A percentile compares a stretch with the other conserved stretches of the same genome.
Evolutionary conservation across 1,284 basidiomycete genomes (phyloP).

Genomic region (Pholiota adiposa): DNA sequence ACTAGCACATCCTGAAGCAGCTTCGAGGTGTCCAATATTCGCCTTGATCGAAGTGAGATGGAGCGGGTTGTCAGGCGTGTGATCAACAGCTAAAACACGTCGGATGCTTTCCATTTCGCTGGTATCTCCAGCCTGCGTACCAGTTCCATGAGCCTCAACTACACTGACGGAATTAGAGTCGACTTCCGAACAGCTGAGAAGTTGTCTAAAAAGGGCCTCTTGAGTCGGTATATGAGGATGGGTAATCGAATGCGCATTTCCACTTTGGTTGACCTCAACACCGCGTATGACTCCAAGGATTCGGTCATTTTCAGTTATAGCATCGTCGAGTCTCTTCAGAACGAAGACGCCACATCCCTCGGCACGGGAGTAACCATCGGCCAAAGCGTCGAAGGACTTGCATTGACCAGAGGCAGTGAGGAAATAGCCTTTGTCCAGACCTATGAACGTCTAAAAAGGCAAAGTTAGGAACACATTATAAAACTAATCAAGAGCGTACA

Average conservation of each 20-base stretch:
- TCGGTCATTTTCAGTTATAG: slow-evolving; percentile 63
- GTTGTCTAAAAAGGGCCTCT: slow-evolving; percentile 49
- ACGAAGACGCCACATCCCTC: slow-evolving; percentile 77
- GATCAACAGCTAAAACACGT: slow-evolving; percentile 49
- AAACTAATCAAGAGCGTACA: slow-evolving; percentile 42
- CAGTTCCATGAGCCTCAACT: slow-evolving; percentile 76
- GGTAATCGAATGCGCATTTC: slow-evolving; percentile 66
- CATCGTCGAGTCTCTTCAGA: slow-evolving; percentile 70
- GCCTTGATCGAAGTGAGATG: slow-evolving; percentile 72
- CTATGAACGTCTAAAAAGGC: slow-evolving; percentile 62
- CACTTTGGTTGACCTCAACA: slow-evolving; percentile 72
- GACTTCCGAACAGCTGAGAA: slow-evolving; percentile 52
- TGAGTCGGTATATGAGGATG: slow-evolving; percentile 71
- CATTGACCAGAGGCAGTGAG: slow-evolving; percentile 70
- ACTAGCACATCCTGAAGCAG: slow-evolving; percentile 72
- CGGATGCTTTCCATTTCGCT: slow-evolving; percentile 67
- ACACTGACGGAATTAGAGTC: slow-evolving; percentile 54
- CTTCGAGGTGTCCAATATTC: slow-evolving; percentile 76
- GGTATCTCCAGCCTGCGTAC: slow-evolving; percentile 71
- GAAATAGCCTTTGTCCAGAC: slow-evolving; percentile 72
- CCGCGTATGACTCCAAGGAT: slow-evolving; percentile 72
- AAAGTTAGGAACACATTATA: slow-evolving; percentile 8
- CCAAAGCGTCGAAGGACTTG: slow-evolving; percentile 70
- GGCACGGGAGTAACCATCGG: slow-evolving; percentile 73
- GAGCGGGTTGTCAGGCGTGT: slow-evolving; percentile 51